Conservation (phyloP, 176 grass and related monocot genomes). For the Eleusine indica region DNA sequence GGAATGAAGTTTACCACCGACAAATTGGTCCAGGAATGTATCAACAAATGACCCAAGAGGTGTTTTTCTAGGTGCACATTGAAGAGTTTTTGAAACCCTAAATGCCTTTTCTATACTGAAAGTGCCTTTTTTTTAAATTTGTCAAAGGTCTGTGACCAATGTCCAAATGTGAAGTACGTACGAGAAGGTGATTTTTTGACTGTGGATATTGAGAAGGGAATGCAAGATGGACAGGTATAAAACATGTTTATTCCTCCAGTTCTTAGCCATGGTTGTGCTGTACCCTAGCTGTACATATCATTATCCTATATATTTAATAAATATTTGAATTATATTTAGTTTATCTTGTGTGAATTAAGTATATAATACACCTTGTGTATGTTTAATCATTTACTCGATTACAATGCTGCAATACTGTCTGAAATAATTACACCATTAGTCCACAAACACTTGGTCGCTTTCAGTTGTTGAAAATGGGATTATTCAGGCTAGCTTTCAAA, state of each 20-base stretch:
- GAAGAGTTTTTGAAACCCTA: neutral
- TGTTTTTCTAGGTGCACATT: slow-evolving; percentile 34
- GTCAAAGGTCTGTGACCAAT: slow-evolving; percentile 89
- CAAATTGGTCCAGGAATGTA: slow-evolving; percentile 99
- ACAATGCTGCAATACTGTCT: neutral
- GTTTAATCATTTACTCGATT: neutral
- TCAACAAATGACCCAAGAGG: slow-evolving; percentile 98
- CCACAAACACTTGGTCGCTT: slow-evolving; percentile 10
- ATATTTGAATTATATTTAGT: slow-evolving; percentile 8
- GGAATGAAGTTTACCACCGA: slow-evolving; percentile 96
- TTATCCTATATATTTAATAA: neutral
- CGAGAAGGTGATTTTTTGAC: slow-evolving; percentile 92
- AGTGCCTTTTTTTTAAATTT: slow-evolving; percentile 12
- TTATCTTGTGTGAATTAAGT: neutral
- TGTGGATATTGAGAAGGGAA: slow-evolving; percentile 99
- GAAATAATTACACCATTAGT: neutral
- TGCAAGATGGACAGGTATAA: slow-evolving; percentile 98
- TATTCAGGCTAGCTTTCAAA: neutral
- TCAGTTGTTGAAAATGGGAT: neutral
- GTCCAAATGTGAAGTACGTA: slow-evolving; percentile 95
- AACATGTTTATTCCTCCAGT: slow-evolving; percentile 10
- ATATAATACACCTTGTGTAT: neutral
- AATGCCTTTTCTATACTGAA: neutral
- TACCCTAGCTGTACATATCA: neutral
- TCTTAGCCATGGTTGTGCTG: neutral